Base-by-base conservation (phyloP, 1,284 basidiomycete species). In the Rhodotorula sp. region DNA sequence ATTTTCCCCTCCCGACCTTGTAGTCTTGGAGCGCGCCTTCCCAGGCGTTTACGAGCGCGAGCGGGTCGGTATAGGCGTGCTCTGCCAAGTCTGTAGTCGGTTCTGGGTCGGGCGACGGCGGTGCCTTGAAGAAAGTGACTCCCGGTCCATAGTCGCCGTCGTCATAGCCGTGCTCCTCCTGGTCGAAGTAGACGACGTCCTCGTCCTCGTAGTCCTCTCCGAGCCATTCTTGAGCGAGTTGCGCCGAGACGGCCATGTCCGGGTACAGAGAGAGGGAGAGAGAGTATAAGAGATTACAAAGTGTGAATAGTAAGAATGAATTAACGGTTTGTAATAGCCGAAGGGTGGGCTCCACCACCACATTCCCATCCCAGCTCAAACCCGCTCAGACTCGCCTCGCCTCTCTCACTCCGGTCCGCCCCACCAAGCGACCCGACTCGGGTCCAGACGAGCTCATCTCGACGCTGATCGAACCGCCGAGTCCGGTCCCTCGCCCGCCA, bases 11-110 rank as follows among this genome's bases (percentile, higher is more conserved):
- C n/a, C 71, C n/a, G 48, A 73, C 73, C 61, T 75, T 75, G 60
- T 67, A 62, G n/a, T 75, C 73, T 15, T 24, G 8, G 24, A 75
- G 57, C 5, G 73, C 73, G 29, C 67, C 59, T 48, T 64, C 63
- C 73, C 73, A 75, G 30, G 71, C 70, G 42, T 69, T 67, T n/a
- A 70, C 64, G 42, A 75, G 53, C 10, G 68, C 68, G n/a, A 65
- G 58, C 17, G 72, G 68, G 48, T 75, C 73, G 46, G 46, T 54
- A 63, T 69, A 75, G 15, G 56, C 64, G 44, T 46, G 46, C 24
- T 58, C 62, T 5, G 54, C 49, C 6, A 75, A 54, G 53, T 72
- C 71, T 17, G 68, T 48, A 26, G 7, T 24, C 26, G 51, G 54
- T 37, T 22, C 20, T 4, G 33, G 22, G 3, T 55, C 37, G 7